Base-by-base conservation (phyloP, 1,284 basidiomycete genomes). In the Ganoderma multipileum region DNA sequence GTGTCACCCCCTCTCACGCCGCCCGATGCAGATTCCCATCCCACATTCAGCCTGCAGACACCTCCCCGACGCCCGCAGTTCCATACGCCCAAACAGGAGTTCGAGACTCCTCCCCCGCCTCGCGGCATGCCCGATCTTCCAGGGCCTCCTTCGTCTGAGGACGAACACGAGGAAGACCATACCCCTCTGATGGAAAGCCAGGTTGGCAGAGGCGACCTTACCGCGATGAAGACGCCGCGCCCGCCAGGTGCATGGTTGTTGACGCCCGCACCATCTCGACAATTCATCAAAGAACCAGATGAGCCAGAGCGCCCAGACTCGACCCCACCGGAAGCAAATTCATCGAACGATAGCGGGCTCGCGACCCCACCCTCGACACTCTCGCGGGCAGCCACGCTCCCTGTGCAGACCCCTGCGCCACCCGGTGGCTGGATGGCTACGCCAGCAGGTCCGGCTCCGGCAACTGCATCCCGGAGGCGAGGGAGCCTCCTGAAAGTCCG, bases 361-460 rank as follows among this genome's bases (percentile, higher is more conserved):
- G 71, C 72, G 14, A 72, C 73, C 30, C 72, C 76, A 20, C 67
- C 75, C 14, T 54, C 72, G 18, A 74, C 76, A 16, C 61, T 75
- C 18, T 78, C 78, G 42, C 71, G 77, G 28, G 73, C 71, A 33
- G 70, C 77, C 12, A 78, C 85, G 12, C 77, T 86, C 11, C 83
- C 85, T 30, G 68, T 80, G 39, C 86, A 85, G 67, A 93, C 91
- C 1, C 92, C 92, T 52, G 88, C 85, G 5, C 87, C 86, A 8
- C 91, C 92, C n/a, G 92, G 92, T 30, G 90, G 84, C 42, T 93
- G 91, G 90, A 71, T 87, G 60, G 77, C 81, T 7, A 92, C 91
- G 23, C 91, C 91, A 8, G 92, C 91, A 8, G 92, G 92, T 23
- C 91, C 91, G 9, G 76, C 69, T 0, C 67, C 71, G 38, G 65